Conservation (phyloP, 352 stramenopile species). For the Globisporangium acanthophoron region DNA sequence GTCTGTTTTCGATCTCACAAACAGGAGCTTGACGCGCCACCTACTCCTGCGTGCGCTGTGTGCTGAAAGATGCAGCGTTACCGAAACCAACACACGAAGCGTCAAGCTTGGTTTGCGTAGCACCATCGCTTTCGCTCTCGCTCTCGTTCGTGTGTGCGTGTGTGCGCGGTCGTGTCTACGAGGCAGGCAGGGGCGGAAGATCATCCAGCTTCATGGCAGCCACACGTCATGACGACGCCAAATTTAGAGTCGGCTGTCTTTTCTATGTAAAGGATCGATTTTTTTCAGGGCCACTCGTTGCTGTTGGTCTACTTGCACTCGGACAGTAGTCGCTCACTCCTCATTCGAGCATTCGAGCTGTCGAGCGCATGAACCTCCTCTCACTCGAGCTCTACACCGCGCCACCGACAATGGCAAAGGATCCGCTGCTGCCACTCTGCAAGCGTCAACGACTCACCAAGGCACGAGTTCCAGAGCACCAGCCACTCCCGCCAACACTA, state of each 20-base stretch:
- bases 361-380: not conserved
- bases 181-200: too few species aligned
- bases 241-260: not conserved
- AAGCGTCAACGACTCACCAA: not conserved
- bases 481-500: too few species aligned
- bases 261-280: not conserved
- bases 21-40: too few species aligned
- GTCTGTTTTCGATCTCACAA: too few species aligned
- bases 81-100: too few species aligned
- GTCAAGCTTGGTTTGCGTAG: too few species aligned
- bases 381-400: not conserved
- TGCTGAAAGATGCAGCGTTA: too few species aligned
- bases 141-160: too few species aligned
- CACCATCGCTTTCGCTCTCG: too few species aligned
- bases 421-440: not conserved
- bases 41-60: too few species aligned
- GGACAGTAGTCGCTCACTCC: not conserved
- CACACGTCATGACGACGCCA: not conserved
- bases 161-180: too few species aligned
- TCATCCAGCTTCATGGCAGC: not conserved
- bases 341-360: not conserved
- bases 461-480: not conserved
- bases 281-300: not conserved
- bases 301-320: not conserved
- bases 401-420: not conserved